Percentiles rank a stretch among this genome's conserved stretches.
Conservation (phyloP, 2,329 filamentous ascomycete species). For the Tolypocladium ophioglossoides region DNA sequence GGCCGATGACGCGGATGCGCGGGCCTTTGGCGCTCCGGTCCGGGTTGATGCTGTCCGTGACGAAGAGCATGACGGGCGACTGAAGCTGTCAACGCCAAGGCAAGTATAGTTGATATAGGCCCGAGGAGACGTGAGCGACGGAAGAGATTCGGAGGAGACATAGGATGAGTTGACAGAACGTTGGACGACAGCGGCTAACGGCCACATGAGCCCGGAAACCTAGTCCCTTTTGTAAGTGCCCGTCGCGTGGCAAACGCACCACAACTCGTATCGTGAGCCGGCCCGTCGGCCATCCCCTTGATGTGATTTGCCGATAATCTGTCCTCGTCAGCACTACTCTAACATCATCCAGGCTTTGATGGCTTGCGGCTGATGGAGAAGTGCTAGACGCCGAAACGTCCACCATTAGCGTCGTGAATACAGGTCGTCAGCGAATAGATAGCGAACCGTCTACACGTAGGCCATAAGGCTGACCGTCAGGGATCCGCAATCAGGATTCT, state of each 20-base stretch:
- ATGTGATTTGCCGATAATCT: too few relatives aligned
- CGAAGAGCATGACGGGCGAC: constrained; percentile 9
- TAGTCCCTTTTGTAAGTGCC: not conserved
- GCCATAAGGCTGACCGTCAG: too few relatives aligned
- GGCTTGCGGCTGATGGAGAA: too few relatives aligned
- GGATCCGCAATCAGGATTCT: too few relatives aligned
- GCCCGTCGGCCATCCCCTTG: not conserved
- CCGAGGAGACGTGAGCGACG: not conserved
- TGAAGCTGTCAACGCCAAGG: not conserved
- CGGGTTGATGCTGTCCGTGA: constrained; percentile 6
- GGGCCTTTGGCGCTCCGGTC: constrained; percentile 7
- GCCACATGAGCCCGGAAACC: not conserved
- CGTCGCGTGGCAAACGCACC: not conserved
- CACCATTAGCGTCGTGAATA: too few relatives aligned
- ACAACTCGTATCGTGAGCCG: not conserved
- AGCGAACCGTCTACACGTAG: too few relatives aligned
- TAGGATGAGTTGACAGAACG: not conserved
- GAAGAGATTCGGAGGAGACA: too few relatives aligned
- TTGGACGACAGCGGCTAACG: not conserved
- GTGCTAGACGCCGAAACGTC: too few relatives aligned
- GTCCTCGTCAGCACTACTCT: too few relatives aligned
- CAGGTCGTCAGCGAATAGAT: too few relatives aligned
- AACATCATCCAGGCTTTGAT: too few relatives aligned
- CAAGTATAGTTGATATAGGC: not conserved
- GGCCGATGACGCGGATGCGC: constrained; percentile 15